Evolutionary conservation across 1,139 yeast species (phyloP).

Genomic region (Suhomyces maxii): DNA sequence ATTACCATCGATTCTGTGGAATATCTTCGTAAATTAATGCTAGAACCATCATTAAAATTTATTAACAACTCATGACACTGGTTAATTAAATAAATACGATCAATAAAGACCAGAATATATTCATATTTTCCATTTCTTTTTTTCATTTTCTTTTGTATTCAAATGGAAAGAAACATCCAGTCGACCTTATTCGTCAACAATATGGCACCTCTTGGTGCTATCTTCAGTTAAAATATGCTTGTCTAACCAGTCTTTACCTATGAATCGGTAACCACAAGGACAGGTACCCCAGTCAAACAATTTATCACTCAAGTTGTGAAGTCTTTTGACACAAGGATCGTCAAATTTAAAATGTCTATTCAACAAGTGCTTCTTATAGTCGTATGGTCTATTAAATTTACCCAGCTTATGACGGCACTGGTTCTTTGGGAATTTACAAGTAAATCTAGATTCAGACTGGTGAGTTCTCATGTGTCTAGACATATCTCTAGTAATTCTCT

Average conservation of each 20-base stretch:
- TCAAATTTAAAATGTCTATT: conserved; percentile 63
- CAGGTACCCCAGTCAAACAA: conserved; percentile 55
- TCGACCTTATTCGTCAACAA: conserved; percentile 9
- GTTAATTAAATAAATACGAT: too few relatives aligned
- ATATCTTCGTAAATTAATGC: too few relatives aligned
- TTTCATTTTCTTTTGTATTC: too few relatives aligned
- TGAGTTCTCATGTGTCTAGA: conserved; percentile 68
- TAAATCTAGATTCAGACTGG: conserved; percentile 56
- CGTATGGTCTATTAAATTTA: conserved; percentile 65
- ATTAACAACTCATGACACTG: too few relatives aligned
- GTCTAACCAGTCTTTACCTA: conserved; percentile 59
- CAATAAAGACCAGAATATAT: too few relatives aligned
- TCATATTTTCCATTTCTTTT: too few relatives aligned
- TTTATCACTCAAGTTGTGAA: conserved; percentile 57
- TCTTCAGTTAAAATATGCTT: conserved; percentile 48
- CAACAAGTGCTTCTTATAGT: conserved; percentile 64
- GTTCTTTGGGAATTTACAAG: conserved; percentile 57
- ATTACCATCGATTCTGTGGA: too few relatives aligned
- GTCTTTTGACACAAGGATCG: conserved; percentile 46
- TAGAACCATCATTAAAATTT: too few relatives aligned
- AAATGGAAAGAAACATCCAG: neutral
- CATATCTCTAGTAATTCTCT: conserved; percentile 59
- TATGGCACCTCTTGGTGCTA: conserved; percentile 30
- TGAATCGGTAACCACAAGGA: conserved; percentile 53
- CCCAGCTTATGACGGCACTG: conserved; percentile 61